These are phyloP conservation scores for Mortierella alpina DNA, from an alignment of 192 early-diverging fungal species.

Conservation along the genomic window DNA sequence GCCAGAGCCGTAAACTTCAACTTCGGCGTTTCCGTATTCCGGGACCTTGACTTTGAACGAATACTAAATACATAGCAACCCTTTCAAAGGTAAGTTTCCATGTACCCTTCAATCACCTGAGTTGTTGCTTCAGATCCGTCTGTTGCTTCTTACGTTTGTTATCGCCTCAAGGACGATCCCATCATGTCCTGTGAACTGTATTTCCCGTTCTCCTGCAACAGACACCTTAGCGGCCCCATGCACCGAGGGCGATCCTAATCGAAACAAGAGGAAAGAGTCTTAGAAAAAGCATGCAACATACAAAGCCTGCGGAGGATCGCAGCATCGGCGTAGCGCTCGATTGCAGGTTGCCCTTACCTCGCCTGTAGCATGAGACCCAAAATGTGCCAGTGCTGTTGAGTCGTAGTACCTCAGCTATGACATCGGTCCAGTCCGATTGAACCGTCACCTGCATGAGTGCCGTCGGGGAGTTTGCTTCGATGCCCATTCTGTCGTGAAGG, in stretches of 20 bases:
- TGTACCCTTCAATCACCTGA: neutral
- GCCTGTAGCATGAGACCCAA: slow-evolving; percentile 64
- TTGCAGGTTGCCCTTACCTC: slow-evolving; percentile 31
- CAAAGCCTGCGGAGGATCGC: neutral
- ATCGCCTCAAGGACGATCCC: slow-evolving; percentile 52
- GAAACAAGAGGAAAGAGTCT: neutral
- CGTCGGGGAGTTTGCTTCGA: slow-evolving; percentile 26
- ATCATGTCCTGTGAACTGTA: slow-evolving; percentile 52
- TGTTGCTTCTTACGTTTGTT: slow-evolving; percentile 49
- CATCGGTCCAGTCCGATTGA: slow-evolving; percentile 64
- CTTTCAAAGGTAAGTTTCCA: neutral
- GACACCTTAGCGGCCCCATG: slow-evolving; percentile 56
- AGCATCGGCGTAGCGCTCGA: no score
- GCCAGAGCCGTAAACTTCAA: slow-evolving; percentile 55
- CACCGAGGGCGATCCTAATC: slow-evolving; percentile 55
- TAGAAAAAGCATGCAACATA: neutral
- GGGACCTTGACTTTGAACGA: slow-evolving; percentile 56
- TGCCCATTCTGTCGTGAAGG: slow-evolving; percentile 23
- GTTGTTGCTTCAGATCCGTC: neutral
- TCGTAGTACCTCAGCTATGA: slow-evolving; percentile 53
- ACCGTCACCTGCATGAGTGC: slow-evolving; percentile 54
- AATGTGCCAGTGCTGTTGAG: slow-evolving; percentile 51
- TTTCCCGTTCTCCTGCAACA: slow-evolving; percentile 24
- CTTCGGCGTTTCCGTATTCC: slow-evolving; percentile 27
- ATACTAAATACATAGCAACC: slow-evolving; percentile 28